Percentiles rank a stretch among this genome's conserved stretches.
Evolutionary conservation across 306 rosid species (phyloP).

Genomic region (Carpinus viminea): DNA sequence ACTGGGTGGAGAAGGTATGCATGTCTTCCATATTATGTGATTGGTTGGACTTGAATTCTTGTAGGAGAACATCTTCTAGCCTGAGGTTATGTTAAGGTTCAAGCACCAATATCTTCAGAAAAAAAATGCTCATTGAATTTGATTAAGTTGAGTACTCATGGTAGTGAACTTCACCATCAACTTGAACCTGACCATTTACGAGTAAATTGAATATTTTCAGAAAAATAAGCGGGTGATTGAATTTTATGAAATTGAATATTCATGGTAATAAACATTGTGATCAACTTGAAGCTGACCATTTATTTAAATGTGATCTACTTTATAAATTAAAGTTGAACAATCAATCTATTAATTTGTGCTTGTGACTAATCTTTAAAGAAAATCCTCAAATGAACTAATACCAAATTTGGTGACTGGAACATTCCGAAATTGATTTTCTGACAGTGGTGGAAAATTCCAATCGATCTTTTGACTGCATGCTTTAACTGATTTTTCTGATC

Average conservation of each 20-base stretch:
- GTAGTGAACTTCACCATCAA: neutral
- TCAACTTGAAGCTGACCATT: neutral
- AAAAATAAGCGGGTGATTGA: neutral
- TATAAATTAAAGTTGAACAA: neutral
- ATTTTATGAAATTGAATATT: neutral
- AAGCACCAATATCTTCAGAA: constrained; percentile 6
- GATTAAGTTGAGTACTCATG: neutral
- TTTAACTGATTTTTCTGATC: neutral
- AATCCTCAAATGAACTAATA: neutral
- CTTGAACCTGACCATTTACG: neutral
- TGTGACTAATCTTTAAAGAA: neutral
- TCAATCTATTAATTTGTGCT: neutral
- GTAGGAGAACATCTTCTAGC: constrained; percentile 15
- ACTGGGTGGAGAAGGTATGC: constrained; percentile 61
- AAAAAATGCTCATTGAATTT: neutral
- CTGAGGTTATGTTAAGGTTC: constrained; percentile 6
- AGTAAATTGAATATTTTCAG: neutral
- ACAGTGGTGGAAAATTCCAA: neutral
- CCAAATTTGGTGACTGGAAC: no score
- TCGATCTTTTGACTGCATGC: neutral
- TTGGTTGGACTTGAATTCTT: constrained; percentile 15
- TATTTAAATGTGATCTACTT: neutral
- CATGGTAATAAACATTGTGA: neutral
- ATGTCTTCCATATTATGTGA: constrained; percentile 25
- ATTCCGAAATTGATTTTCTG: neutral